Conservation (phyloP, 2,329 filamentous ascomycete genomes). For the Fusarium nisikadoi region DNA sequence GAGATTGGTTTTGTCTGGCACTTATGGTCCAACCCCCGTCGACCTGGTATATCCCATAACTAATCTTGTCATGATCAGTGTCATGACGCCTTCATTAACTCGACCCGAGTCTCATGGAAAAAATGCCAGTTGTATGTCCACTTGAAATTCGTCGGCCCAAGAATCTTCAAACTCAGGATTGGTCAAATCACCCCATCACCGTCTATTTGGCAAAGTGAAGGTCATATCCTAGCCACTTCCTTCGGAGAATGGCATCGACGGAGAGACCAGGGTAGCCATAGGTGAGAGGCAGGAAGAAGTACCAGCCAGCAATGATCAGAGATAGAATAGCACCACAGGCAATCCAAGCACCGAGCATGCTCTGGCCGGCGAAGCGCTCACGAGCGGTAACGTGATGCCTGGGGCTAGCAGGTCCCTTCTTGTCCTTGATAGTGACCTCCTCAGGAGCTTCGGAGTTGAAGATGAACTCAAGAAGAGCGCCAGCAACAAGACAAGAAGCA, state of each 20-base stretch:
- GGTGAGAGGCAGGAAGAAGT: slow-evolving; percentile 93
- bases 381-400: slow-evolving; percentile 79
- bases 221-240: slow-evolving; percentile 98
- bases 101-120: not conserved
- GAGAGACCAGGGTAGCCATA: slow-evolving; percentile 92
- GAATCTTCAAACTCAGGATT: not conserved
- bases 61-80: slow-evolving; percentile 1
- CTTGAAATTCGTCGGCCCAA: not conserved
- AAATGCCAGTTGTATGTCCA: not conserved
- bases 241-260: slow-evolving; percentile 79
- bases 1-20: slow-evolving; percentile 27
- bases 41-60: slow-evolving; percentile 1
- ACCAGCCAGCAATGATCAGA: slow-evolving; percentile 80
- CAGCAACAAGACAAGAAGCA: slow-evolving; percentile 88
- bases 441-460: slow-evolving; percentile 86
- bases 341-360: slow-evolving; percentile 81
- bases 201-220: slow-evolving; percentile 96
- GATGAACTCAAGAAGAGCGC: slow-evolving; percentile 92
- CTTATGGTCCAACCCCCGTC: slow-evolving; percentile 12
- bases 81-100: slow-evolving; percentile 1
- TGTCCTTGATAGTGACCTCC: slow-evolving; percentile 61
- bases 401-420: slow-evolving; percentile 56
- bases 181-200: not conserved
- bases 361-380: slow-evolving; percentile 83
- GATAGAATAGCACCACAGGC: slow-evolving; percentile 76